Percentiles rank a stretch among this genome's conserved stretches.
Evolutionary conservation across 306 rosid species (phyloP).

Genomic region (Vicia faba): DNA sequence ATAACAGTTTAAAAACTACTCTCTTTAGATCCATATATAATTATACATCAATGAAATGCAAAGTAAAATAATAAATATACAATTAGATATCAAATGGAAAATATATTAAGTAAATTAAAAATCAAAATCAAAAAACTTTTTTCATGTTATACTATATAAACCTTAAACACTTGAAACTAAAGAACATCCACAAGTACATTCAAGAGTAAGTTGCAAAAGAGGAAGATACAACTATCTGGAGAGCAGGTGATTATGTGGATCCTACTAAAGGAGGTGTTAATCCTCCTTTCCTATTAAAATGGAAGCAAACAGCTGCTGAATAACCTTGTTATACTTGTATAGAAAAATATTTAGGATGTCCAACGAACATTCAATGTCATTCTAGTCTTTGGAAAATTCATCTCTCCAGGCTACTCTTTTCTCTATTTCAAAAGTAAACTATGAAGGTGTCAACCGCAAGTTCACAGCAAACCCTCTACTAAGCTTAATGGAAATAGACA

Average conservation of each 20-base stretch:
- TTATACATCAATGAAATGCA: conserved; percentile 12
- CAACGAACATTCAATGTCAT: neutral
- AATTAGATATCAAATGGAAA: conserved; percentile 11
- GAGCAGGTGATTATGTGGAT: neutral
- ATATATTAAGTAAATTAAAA: neutral
- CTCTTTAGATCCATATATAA: conserved; percentile 18
- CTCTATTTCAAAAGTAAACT: conserved; percentile 1
- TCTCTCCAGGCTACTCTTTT: neutral
- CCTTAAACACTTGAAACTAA: conserved; percentile 9
- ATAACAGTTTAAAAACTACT: conserved; percentile 24
- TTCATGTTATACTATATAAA: conserved; percentile 3
- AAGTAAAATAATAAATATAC: neutral
- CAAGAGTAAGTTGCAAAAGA: conserved; percentile 7
- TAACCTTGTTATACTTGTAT: neutral
- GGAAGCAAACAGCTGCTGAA: conserved; percentile 15
- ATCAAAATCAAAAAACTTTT: neutral
- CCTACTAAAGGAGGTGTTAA: conserved; percentile 5
- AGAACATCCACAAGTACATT: neutral
- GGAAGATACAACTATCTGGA: neutral
- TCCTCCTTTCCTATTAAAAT: neutral
- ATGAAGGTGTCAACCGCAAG: conserved; percentile 1
- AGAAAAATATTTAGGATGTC: neutral
- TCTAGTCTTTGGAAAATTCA: conserved; percentile 10
- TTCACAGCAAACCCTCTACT: conserved; percentile 18
- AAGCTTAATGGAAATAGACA: neutral